Conservation (phyloP, 2,329 filamentous ascomycete genomes). For the Stagonosporopsis chrysanthemi region DNA sequence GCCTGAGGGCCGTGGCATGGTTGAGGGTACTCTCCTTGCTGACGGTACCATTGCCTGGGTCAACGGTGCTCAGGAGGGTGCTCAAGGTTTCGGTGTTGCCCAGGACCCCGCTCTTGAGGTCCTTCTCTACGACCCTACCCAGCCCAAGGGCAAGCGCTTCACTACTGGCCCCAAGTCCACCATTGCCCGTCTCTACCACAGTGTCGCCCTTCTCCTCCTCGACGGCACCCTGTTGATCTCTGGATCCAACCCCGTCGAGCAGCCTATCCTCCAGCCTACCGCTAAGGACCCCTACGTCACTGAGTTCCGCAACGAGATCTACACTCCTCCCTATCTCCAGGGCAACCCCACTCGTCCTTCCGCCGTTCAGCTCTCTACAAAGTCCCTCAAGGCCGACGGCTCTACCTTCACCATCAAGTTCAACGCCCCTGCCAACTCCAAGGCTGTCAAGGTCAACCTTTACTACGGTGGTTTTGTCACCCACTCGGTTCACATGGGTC, state of each 20-base stretch:
- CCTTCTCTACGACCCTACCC: constrained; percentile 65
- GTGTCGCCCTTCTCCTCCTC: constrained; percentile 64
- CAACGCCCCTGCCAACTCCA: constrained; percentile 52
- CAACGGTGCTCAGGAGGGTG: constrained; percentile 65
- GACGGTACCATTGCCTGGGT: constrained; percentile 70
- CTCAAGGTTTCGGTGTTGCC: constrained; percentile 67
- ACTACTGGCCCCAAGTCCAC: constrained; percentile 54
- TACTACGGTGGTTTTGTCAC: constrained; percentile 69
- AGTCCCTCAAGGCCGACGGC: constrained; percentile 54
- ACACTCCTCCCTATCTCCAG: constrained; percentile 66
- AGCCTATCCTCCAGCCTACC: constrained; percentile 59
- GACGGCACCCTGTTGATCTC: constrained; percentile 67
- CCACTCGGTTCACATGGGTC: constrained; percentile 68
- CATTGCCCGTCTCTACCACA: constrained; percentile 64
- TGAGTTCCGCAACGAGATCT: constrained; percentile 69
- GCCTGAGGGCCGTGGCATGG: constrained; percentile 67
- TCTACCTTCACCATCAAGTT: constrained; percentile 59
- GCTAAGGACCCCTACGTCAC: constrained; percentile 61
- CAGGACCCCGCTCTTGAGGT: constrained; percentile 62
- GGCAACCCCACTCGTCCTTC: constrained; percentile 62
- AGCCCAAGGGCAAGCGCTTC: constrained; percentile 60
- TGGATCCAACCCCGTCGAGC: constrained; percentile 67
- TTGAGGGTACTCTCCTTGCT: constrained; percentile 65
- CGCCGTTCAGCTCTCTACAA: constrained; percentile 56
- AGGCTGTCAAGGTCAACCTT: constrained; percentile 59